Conservation (phyloP, 306 rosid species). For the Arachis stenosperma region DNA sequence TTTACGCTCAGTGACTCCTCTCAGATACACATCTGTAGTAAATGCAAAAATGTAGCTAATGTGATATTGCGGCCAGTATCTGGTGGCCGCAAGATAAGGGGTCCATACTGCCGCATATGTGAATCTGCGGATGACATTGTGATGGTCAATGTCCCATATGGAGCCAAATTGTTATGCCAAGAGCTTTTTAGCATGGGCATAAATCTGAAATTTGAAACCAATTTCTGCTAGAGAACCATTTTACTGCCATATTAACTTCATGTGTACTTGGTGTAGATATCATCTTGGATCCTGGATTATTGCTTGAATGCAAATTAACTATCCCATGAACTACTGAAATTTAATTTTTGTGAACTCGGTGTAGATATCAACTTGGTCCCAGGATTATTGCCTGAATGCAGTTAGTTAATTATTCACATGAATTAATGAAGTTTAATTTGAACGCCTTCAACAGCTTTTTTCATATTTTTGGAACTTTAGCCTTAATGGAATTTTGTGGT, state of each 20-base stretch:
- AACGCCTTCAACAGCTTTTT: not conserved
- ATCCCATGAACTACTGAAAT: conserved; percentile 11
- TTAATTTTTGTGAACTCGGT: conserved; percentile 3
- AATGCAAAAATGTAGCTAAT: conserved; percentile 73
- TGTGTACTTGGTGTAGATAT: conserved; percentile 32
- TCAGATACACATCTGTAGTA: conserved; percentile 75
- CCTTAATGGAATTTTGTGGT: no score
- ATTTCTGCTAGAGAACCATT: conserved; percentile 50
- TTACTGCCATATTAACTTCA: not conserved
- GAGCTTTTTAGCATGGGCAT: conserved; percentile 99
- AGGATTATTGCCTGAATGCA: not conserved
- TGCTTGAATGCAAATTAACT: conserved; percentile 14
- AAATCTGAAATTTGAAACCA: conserved; percentile 75
- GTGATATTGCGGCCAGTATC: conserved; percentile 71
- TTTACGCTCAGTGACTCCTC: conserved; percentile 94
- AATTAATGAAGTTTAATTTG: not conserved
- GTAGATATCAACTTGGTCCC: conserved; percentile 31
- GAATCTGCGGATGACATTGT: conserved; percentile 77
- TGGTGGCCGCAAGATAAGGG: conserved; percentile 86
- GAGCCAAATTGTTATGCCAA: conserved; percentile 84
- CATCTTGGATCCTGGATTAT: conserved; percentile 23
- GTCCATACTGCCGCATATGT: conserved; percentile 85
- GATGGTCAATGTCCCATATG: conserved; percentile 79
- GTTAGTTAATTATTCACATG: conserved; percentile 1
- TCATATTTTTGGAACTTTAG: not conserved